Evolutionary conservation across 2,329 filamentous ascomycete genomes (phyloP).

Genomic region (Calonectria leucothoes): DNA sequence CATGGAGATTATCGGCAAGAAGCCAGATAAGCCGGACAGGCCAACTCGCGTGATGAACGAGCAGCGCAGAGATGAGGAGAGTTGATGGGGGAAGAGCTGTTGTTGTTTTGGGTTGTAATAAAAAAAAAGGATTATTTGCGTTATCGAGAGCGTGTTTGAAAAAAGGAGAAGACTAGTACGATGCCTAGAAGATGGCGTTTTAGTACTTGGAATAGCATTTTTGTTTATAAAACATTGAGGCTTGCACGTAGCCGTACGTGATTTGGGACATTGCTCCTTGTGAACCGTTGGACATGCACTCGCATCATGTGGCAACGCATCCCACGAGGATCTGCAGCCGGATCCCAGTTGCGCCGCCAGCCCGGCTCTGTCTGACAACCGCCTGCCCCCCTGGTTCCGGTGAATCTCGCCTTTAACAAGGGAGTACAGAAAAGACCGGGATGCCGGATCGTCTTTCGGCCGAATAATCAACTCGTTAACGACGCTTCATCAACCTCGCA

Average conservation of each 20-base stretch:
- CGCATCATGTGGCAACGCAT: background rate
- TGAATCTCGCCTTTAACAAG: conserved; percentile 26
- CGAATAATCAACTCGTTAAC: background rate
- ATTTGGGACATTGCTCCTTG: background rate
- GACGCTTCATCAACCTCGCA: too few species aligned
- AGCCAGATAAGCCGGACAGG: conserved; percentile 27
- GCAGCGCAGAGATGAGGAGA: conserved; percentile 28
- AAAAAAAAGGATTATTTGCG: background rate
- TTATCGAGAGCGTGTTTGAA: background rate
- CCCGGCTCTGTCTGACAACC: background rate
- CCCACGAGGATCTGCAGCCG: background rate
- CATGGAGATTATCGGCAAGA: conserved; percentile 64
- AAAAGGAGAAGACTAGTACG: background rate
- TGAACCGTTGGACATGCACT: background rate
- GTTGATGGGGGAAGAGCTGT: background rate
- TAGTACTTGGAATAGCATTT: background rate
- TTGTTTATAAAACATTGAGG: background rate
- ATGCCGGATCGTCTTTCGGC: conserved; percentile 18
- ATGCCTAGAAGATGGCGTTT: background rate
- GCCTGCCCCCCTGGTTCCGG: conserved; percentile 20
- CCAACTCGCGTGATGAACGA: conserved; percentile 39
- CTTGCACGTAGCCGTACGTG: background rate
- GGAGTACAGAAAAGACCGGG: conserved; percentile 18
- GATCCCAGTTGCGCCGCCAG: conserved; percentile 12
- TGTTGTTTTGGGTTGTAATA: background rate